Evolutionary conservation across 2,329 filamentous ascomycete species (phyloP), one percentile per base, ranked within the genome.

Genomic region (Aspergillus ibericus): DNA sequence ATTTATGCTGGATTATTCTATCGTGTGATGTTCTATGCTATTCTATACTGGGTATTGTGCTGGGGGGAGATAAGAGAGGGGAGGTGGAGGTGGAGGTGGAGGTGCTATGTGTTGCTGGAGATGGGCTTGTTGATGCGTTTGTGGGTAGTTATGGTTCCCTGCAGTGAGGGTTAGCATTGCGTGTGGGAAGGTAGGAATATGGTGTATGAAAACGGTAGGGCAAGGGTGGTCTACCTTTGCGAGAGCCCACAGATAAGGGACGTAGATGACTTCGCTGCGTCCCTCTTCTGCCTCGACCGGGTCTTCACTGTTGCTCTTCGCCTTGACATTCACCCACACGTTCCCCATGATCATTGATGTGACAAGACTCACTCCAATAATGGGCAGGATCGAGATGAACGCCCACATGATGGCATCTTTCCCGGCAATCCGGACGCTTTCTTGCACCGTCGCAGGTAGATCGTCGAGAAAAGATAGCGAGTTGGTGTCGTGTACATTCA

Each of bases 351-450:
- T 73, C 1, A 71, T 55, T n/a, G 77, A 75, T 4, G 79, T 75
- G 4, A 82, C 44, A 1, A 82, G 70, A 16, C 77, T 78, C 5
- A 83, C 57, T 35, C 72, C 80, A 73, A 88, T 80, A 58, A 89
- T 81, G 0, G 86, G 86, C 12, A 84, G 72, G 36, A 90, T 81
- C 0, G 85, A 77, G 38, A 88, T 79, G 64, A 87, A 87, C 0
- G 86, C 84, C 82, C 86, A 88, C 62, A 86, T 83, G n/a, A 89
- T 83, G 0, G 85, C 87, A 59, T 78, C 80, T 63, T 80, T 81
- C 2, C 80, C 82, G 5, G 74, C 74, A 8, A 77, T 69, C 3
- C 77, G 74, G 1, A 84, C 72, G 3, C 66, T 67, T 0, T 70
- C 65, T 53, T 80, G 77, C 8, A 72, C 64, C 0, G 63, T 70